These are phyloP conservation scores for Cyberlindnera veronae DNA, from an alignment of 805 yeast species.

Conservation along the genomic window DNA sequence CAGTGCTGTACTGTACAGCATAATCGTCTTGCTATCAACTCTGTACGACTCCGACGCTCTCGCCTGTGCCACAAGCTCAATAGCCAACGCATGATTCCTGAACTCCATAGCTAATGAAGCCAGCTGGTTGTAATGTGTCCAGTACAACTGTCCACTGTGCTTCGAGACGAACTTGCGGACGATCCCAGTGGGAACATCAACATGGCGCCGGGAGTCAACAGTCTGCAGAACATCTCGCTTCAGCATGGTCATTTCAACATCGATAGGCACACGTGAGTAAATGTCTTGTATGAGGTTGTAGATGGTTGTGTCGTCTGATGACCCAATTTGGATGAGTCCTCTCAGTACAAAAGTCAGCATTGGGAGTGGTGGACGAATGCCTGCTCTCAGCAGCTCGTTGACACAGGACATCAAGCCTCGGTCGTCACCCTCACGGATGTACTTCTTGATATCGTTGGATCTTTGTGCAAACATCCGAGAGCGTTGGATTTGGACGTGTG, in stretches of 20 bases:
- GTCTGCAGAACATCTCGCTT: constrained; percentile 1
- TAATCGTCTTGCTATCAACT: constrained; percentile 2
- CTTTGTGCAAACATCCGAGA: constrained; percentile 2
- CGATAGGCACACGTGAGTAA: constrained; percentile 12
- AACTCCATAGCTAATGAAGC: constrained; percentile 10
- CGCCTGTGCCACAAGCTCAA: constrained; percentile 14
- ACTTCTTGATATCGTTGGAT: not conserved
- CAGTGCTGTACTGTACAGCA: constrained; percentile 9
- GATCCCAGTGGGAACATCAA: not conserved
- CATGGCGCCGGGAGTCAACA: too few species aligned
- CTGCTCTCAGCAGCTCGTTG: constrained; percentile 17
- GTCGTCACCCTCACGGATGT: constrained; percentile 1
- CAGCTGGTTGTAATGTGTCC: constrained; percentile 11
- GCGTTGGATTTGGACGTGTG: not conserved
- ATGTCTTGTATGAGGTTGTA: constrained; percentile 15
- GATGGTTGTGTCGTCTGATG: constrained; percentile 12
- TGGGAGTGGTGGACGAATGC: constrained; percentile 18
- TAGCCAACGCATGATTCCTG: constrained; percentile 3
- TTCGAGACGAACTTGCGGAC: constrained; percentile 8
- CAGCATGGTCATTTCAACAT: constrained; percentile 15
- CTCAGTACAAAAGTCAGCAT: constrained; percentile 11
- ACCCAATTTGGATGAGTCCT: constrained; percentile 11
- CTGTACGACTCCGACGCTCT: constrained; percentile 7
- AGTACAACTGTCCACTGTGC: constrained; percentile 2
- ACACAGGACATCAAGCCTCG: constrained; percentile 9